Percentiles rank a stretch among this genome's conserved stretches.
Evolutionary conservation across 305 asterid species (phyloP).

Genomic region (Withania somnifera): DNA sequence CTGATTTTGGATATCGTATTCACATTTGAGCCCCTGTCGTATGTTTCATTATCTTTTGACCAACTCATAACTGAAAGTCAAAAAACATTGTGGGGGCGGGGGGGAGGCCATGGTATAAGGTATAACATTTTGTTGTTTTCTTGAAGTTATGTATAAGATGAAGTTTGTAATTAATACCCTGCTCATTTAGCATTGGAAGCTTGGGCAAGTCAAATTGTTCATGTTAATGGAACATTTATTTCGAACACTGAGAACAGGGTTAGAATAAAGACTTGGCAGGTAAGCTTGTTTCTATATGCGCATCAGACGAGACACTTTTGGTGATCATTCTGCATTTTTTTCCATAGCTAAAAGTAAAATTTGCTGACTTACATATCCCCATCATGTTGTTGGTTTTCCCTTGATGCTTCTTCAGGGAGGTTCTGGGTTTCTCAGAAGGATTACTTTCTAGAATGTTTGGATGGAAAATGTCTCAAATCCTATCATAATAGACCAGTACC

Average conservation of each 20-base stretch:
- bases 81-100: slow-evolving; percentile 38
- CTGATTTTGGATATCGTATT: background rate
- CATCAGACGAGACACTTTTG: background rate
- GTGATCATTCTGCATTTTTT: background rate
- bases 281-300: background rate
- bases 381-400: background rate
- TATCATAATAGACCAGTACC: slow-evolving; percentile 68
- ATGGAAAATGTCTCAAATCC: slow-evolving; percentile 84
- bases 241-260: slow-evolving; percentile 47
- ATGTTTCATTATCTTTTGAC: background rate
- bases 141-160: background rate
- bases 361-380: background rate
- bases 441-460: slow-evolving; percentile 49
- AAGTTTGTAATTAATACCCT: background rate
- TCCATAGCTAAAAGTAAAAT: background rate
- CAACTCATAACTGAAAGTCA: slow-evolving; percentile 3
- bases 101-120: slow-evolving; percentile 87
- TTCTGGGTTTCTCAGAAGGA: slow-evolving; percentile 54
- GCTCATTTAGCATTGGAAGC: slow-evolving; percentile 60
- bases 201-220: slow-evolving; percentile 45
- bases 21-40: background rate
- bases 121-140: slow-evolving; percentile 9
- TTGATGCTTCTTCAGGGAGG: slow-evolving; percentile 49
- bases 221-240: slow-evolving; percentile 36
- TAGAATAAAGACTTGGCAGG: slow-evolving; percentile 90